Evolutionary conservation across 2,329 filamentous ascomycete species (phyloP).

Genomic region (Penicillium glabrum): DNA sequence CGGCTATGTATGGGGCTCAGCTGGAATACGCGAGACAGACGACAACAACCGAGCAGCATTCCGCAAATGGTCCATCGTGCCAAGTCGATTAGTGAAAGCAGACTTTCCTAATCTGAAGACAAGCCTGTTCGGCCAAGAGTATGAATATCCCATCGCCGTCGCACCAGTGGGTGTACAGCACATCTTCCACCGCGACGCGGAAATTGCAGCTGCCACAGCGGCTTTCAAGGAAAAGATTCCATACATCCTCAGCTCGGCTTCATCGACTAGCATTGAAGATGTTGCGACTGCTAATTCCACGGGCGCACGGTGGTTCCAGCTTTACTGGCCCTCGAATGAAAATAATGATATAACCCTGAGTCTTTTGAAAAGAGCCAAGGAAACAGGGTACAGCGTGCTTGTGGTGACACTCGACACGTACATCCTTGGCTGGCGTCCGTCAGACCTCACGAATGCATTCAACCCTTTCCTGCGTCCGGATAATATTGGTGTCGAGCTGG

Average conservation of each 20-base stretch:
- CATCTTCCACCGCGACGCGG: slow-evolving; percentile 64
- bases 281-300: slow-evolving; percentile 57
- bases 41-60: slow-evolving; percentile 32
- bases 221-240: slow-evolving; percentile 61
- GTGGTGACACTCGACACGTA: slow-evolving; percentile 74
- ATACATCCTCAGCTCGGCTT: slow-evolving; percentile 66
- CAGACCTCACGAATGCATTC: slow-evolving; percentile 62
- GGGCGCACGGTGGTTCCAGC: slow-evolving; percentile 66
- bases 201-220: slow-evolving; percentile 61
- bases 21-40: slow-evolving; percentile 38
- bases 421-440: slow-evolving; percentile 65
- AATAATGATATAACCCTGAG: slow-evolving; percentile 65
- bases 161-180: slow-evolving; percentile 69
- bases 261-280: slow-evolving; percentile 54
- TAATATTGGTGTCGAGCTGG: slow-evolving; percentile 56
- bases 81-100: slow-evolving; percentile 27
- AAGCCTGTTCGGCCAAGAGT: slow-evolving; percentile 51
- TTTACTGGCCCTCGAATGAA: slow-evolving; percentile 65
- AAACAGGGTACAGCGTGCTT: slow-evolving; percentile 61
- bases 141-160: slow-evolving; percentile 57
- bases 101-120: slow-evolving; percentile 49
- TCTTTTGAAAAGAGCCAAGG: slow-evolving; percentile 60
- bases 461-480: slow-evolving; percentile 29
- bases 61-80: slow-evolving; percentile 27
- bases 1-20: slow-evolving; percentile 60